phyloP scores from a whole-genome alignment of 208 protist species.

The Acanthamoeba healyi region DNA sequence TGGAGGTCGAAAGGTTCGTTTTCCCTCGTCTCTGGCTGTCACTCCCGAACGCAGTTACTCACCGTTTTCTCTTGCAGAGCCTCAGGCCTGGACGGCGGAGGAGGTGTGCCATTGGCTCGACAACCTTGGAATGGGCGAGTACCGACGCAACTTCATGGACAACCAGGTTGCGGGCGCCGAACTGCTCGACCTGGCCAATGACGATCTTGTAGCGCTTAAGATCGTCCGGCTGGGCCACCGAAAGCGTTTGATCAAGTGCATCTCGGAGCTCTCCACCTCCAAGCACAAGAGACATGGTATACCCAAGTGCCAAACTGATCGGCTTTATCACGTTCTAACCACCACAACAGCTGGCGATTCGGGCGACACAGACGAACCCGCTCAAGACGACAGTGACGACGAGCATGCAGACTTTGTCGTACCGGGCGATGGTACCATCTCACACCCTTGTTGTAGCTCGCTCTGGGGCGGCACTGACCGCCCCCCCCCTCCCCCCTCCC shows the following conservation, averaged over 20 bases:
- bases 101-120: conserved; percentile 70
- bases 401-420: too few species aligned
- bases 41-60: not conserved
- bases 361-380: not conserved
- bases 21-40: not conserved
- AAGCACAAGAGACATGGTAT: not conserved
- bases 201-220: conserved; percentile 49
- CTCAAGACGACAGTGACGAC: conserved; percentile 1
- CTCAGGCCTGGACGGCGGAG: conserved; percentile 39
- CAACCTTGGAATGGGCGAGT: conserved; percentile 47
- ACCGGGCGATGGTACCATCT: too few species aligned
- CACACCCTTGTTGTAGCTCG: too few species aligned
- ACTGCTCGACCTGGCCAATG: conserved; percentile 59
- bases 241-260: conserved; percentile 55
- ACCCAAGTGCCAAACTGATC: not conserved
- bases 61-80: not conserved
- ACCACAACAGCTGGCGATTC: not conserved
- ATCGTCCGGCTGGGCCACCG: conserved; percentile 39
- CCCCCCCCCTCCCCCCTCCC: not conserved
- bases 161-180: conserved; percentile 43
- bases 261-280: conserved; percentile 7
- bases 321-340: too few species aligned
- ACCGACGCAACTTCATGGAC: conserved; percentile 59
- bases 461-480: too few species aligned
- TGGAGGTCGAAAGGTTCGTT: conserved; percentile 12